A percentile compares a stretch with the other conserved stretches of the same genome.
These are phyloP conservation scores for Umbelopsis sp. DNA, from an alignment of 192 early-diverging fungal species.

Conservation along the genomic window DNA sequence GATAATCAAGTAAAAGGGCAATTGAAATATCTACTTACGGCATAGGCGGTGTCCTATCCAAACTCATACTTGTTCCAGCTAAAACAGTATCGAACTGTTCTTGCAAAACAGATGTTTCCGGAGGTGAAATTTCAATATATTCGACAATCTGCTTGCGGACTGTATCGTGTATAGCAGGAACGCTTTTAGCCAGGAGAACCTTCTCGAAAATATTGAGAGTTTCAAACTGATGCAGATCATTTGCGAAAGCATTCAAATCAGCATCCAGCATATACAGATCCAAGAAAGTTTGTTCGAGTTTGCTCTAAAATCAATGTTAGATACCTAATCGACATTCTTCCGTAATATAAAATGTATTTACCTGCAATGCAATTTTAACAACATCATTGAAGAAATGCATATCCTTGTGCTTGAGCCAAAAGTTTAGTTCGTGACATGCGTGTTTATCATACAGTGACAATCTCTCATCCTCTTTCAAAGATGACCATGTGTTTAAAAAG, in stretches of 20 bases:
- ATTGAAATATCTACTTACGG: background rate
- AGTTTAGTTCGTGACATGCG: constrained; percentile 48
- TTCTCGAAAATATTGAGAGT: constrained; percentile 42
- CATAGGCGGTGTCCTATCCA: background rate
- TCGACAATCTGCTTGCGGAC: constrained; percentile 2
- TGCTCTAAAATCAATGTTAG: constrained; percentile 38
- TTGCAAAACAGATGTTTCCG: background rate
- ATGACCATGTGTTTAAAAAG: constrained; percentile 41
- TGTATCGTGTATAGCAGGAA: constrained; percentile 22
- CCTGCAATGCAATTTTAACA: constrained; percentile 44
- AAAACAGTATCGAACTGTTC: constrained; percentile 24
- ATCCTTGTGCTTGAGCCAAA: constrained; percentile 53
- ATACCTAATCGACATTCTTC: constrained; percentile 6
- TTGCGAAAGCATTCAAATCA: constrained; percentile 33
- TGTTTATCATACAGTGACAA: constrained; percentile 37
- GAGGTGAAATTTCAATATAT: background rate
- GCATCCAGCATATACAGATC: constrained; percentile 45
- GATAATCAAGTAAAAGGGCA: background rate
- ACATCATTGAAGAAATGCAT: constrained; percentile 37
- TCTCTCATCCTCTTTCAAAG: constrained; percentile 27
- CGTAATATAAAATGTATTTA: constrained; percentile 3
- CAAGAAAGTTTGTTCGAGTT: constrained; percentile 47
- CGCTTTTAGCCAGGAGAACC: constrained; percentile 40
- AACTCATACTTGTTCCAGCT: constrained; percentile 22
- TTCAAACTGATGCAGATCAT: constrained; percentile 28